Base-by-base conservation (phyloP, 192 early-diverging fungal genomes). In the Backusella circina region DNA sequence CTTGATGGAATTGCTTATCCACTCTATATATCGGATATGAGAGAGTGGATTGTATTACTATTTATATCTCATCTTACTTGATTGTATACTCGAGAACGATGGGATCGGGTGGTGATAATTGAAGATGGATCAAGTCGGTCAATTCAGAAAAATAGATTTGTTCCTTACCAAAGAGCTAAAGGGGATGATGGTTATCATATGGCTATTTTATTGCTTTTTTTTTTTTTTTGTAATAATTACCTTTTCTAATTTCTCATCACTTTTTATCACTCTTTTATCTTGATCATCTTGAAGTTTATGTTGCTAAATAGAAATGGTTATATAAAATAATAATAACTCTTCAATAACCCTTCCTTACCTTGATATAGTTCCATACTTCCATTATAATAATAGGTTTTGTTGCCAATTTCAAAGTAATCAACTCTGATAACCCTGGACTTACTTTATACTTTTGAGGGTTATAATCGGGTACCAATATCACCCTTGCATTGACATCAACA, bases 281-380 rank as follows among this genome's bases (percentile, higher is more conserved):
- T 97, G 93, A 15, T 86, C 75, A 78, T 97, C 96, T 85, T 97
- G 96, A 67, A 99, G 82, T 54, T 93, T 92, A 82, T 99, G 89
- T 67, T 88, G 80, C 91, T 95, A 28, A 61, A 12, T 44, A 12
- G 2, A 26, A 28, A 28, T 1, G 23, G 12, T 10, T 10, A 2
- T 9, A 12, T 18, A 57, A 57, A 5, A 57, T 0, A 9, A 57
- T 23, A 6, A 41, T 35, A 18, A 16, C 2, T 41, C 3, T 3
- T 41, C 3, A n/a, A n/a, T 41, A 16, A 13, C 9, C 10, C 15
- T 18, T 41, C 13, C 10, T 70, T 83, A 94, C 91, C 85, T 96
- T 97, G 75, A 99, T 92, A 77, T 99, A 99, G 80, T 99, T 94
- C 96, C 96, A 98, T 61, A 99, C 79, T 51, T 90, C 91, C 88